phyloP scores from a whole-genome alignment of 345 rosid genomes.

The Odontarrhena argentea region DNA sequence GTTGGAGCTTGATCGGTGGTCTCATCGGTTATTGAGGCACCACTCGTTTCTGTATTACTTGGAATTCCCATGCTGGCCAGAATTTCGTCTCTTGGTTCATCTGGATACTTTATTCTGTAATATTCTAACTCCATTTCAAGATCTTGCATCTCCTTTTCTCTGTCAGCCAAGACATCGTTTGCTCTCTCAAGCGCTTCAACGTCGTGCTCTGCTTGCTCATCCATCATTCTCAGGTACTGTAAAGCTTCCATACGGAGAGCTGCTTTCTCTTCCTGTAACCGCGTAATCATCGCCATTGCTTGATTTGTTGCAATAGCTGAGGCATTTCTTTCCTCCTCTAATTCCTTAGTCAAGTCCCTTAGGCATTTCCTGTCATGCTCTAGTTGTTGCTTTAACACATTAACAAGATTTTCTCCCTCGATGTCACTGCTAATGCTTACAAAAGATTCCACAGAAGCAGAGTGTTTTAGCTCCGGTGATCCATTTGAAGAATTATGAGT shows the following conservation, averaged over 20 bases:
- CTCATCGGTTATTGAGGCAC: conserved; percentile 22
- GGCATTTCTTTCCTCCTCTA: conserved; percentile 80
- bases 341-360: conserved; percentile 51
- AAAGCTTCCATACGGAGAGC: conserved; percentile 77
- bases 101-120: conserved; percentile 46
- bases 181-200: conserved; percentile 66
- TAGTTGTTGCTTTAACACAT: conserved; percentile 56
- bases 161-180: conserved; percentile 64
- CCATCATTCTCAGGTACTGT: conserved; percentile 91
- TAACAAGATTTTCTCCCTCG: conserved; percentile 60
- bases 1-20: conserved; percentile 25
- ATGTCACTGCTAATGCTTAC: conserved; percentile 58
- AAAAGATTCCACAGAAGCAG: conserved; percentile 52
- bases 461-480: conserved; percentile 46
- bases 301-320: conserved; percentile 64
- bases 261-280: conserved; percentile 87
- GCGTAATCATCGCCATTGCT: conserved; percentile 88
- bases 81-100: conserved; percentile 42
- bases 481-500: conserved; percentile 37
- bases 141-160: conserved; percentile 74
- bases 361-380: conserved; percentile 54
- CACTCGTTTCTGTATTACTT: conserved; percentile 22
- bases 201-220: conserved; percentile 83
- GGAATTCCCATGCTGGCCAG: conserved; percentile 39
- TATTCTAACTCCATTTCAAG: conserved; percentile 69